Evolutionary conservation across 805 yeast species (phyloP).

Genomic region (Kazachstania martiniae): DNA sequence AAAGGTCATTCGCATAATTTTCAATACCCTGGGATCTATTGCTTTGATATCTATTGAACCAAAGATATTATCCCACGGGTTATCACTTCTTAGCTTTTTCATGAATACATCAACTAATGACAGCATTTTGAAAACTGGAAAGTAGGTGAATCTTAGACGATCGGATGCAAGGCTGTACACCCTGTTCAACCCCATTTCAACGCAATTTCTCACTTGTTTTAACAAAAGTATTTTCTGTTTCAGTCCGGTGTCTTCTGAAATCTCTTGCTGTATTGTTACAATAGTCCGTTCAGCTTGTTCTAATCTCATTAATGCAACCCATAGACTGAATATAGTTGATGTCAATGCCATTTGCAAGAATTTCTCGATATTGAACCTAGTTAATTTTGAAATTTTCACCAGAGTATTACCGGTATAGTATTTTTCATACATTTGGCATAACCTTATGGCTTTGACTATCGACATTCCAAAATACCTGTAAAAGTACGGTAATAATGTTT

Average conservation of each 20-base stretch:
- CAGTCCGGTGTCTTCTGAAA: background rate
- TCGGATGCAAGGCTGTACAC: conserved; percentile 16
- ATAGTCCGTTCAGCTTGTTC: conserved; percentile 1
- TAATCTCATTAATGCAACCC: conserved; percentile 18
- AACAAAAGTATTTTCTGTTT: conserved; percentile 9
- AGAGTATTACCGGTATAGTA: conserved; percentile 14
- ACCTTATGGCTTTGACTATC: background rate
- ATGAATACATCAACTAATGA: conserved; percentile 20
- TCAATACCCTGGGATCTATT: conserved; percentile 12
- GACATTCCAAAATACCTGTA: conserved; percentile 12
- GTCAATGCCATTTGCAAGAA: conserved; percentile 20
- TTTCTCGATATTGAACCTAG: conserved; percentile 16
- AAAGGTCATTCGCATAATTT: conserved; percentile 16
- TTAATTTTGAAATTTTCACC: conserved; percentile 9
- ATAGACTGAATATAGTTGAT: conserved; percentile 14
- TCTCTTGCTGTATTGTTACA: too few species aligned
- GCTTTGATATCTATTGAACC: conserved; percentile 7
- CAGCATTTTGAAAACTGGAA: conserved; percentile 23
- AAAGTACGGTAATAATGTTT: conserved; percentile 9
- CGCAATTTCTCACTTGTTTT: conserved; percentile 9
- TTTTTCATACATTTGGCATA: conserved; percentile 8
- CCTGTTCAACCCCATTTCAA: conserved; percentile 14
- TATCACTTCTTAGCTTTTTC: conserved; percentile 16
- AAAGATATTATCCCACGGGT: conserved; percentile 10
- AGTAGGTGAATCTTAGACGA: conserved; percentile 22